A percentile compares a stretch with the other conserved stretches of the same genome.
Conservation (phyloP, 345 rosid species). For the Conringia planisiliqua region DNA sequence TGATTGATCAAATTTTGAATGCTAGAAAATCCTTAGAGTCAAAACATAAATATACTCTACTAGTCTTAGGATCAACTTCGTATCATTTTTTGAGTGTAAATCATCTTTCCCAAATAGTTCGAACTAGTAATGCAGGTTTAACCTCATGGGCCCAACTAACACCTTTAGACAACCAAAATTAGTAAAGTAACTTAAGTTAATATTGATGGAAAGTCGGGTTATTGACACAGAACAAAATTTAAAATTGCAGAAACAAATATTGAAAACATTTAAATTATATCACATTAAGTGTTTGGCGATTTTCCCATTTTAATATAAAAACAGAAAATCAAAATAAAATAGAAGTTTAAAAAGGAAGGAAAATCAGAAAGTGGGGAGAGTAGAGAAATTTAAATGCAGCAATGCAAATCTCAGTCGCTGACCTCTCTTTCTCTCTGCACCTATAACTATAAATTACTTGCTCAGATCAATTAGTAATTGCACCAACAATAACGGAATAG, state of each 20-base stretch:
- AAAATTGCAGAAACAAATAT: not conserved
- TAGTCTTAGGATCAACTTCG: not conserved
- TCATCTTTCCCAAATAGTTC: not conserved
- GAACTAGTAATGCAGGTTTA: not conserved
- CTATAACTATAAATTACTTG: slow-evolving; percentile 32
- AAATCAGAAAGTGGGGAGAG: slow-evolving; percentile 15
- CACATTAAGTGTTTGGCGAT: not conserved
- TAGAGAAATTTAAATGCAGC: slow-evolving; percentile 35
- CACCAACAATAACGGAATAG: slow-evolving; percentile 1
- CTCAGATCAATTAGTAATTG: slow-evolving; percentile 21
- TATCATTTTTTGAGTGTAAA: not conserved
- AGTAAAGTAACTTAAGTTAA: not conserved
- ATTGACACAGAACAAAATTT: not conserved
- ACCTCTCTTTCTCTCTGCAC: slow-evolving; percentile 24
- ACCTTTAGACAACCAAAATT: not conserved
- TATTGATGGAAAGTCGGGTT: not conserved
- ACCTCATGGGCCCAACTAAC: not conserved
- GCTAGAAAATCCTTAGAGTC: too few species aligned
- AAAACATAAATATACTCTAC: not conserved
- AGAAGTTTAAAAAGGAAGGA: not conserved
- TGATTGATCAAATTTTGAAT: too few species aligned
- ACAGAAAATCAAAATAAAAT: not conserved
- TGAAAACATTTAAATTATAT: not conserved
- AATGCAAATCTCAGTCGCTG: slow-evolving; percentile 39
- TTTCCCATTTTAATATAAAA: not conserved